Percentiles rank a stretch among this genome's conserved stretches.
These are phyloP conservation scores for Cicer pinnatifidum DNA, from an alignment of 306 rosid species.

Conservation along the genomic window DNA sequence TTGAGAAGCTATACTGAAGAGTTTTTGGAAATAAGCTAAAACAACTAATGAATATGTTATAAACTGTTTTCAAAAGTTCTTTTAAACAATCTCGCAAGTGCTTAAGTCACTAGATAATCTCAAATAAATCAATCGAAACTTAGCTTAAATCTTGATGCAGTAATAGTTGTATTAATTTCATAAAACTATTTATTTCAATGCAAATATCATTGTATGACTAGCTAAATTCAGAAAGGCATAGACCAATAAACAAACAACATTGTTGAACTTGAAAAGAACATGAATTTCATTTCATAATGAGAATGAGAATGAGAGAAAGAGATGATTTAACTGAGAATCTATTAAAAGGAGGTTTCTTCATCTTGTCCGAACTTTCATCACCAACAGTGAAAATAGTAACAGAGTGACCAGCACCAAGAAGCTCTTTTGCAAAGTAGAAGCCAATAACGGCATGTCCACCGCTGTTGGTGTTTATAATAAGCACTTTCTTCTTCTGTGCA, in stretches of 20 bases:
- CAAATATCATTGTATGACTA: too few relatives aligned
- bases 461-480: constrained; percentile 79
- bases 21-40: too few relatives aligned
- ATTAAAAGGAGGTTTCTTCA: constrained; percentile 89
- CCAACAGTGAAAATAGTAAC: constrained; percentile 87
- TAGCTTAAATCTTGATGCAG: too few relatives aligned
- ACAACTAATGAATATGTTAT: too few relatives aligned
- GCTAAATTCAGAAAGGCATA: background rate
- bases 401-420: constrained; percentile 75
- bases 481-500: constrained; percentile 71
- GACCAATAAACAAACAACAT: background rate
- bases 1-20: too few relatives aligned
- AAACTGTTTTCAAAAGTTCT: too few relatives aligned
- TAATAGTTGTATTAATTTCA: too few relatives aligned
- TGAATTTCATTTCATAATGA: too few relatives aligned
- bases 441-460: constrained; percentile 93
- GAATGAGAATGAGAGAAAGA: background rate
- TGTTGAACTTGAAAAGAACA: constrained; percentile 1
- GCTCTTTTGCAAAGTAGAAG: constrained; percentile 85
- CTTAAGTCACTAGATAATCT: too few relatives aligned
- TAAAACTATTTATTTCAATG: too few relatives aligned
- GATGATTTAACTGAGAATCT: constrained; percentile 73
- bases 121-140: too few relatives aligned
- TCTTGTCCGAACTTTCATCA: constrained; percentile 81
- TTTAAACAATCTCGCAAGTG: too few relatives aligned